phyloP scores from a whole-genome alignment of 139 green algal genomes.

The Auxenochlorella pyrenoidosa region DNA sequence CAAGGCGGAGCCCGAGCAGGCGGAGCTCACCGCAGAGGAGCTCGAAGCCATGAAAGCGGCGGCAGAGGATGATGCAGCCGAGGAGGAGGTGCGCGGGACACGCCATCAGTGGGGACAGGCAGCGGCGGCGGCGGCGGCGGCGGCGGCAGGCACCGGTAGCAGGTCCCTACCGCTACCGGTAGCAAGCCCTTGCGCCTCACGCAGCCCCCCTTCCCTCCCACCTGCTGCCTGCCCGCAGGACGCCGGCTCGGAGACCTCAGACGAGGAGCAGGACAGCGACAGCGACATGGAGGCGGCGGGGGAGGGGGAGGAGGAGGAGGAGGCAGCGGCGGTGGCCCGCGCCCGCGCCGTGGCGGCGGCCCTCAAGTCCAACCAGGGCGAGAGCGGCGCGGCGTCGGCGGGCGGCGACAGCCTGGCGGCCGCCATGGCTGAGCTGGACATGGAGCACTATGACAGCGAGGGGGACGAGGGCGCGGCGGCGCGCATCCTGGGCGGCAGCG shows the following conservation, averaged over 20 bases:
- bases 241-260: slow-evolving; percentile 2
- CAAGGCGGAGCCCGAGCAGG: slow-evolving; percentile 61
- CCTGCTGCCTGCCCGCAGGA: not conserved
- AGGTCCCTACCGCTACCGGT: no score
- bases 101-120: no score
- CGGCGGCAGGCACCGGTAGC: no score
- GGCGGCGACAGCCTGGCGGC: slow-evolving; percentile 42
- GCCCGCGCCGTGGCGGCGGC: slow-evolving; percentile 35
- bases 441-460: slow-evolving; percentile 90
- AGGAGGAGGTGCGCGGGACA: not conserved
- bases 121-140: not conserved
- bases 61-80: slow-evolving; percentile 20
- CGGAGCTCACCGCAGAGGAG: slow-evolving; percentile 71
- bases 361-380: not conserved
- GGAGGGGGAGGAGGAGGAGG: slow-evolving; percentile 43
- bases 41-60: slow-evolving; percentile 53
- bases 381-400: not conserved
- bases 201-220: not conserved
- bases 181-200: not conserved
- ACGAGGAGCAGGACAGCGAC: slow-evolving; percentile 31
- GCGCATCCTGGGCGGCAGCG: slow-evolving; percentile 38
- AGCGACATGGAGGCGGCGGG: slow-evolving; percentile 30
- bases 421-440: slow-evolving; percentile 91
- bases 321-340: slow-evolving; percentile 45
- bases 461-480: slow-evolving; percentile 45